A percentile compares a stretch with the other conserved stretches of the same genome.
Conservation (phyloP, 164 flowering plant species). For the Sextonia rubra region DNA sequence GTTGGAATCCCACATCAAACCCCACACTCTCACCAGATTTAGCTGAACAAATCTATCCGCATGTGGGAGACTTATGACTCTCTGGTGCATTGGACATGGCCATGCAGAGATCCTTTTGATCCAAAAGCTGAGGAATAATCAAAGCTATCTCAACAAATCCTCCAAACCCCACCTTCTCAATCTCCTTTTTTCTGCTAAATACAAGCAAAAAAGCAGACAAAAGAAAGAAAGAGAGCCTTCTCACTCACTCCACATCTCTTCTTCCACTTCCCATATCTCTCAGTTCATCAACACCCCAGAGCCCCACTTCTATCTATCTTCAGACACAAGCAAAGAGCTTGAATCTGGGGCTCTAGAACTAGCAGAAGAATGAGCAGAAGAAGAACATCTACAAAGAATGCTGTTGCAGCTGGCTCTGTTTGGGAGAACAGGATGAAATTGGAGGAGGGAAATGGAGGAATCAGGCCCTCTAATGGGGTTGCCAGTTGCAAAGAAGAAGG, state of each 20-base stretch:
- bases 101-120: slow-evolving; percentile 9
- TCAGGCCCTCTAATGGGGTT: slow-evolving; percentile 58
- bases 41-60: background rate
- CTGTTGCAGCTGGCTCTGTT: slow-evolving; percentile 59
- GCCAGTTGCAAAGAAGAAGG: slow-evolving; percentile 9
- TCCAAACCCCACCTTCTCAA: background rate
- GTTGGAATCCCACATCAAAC: too few relatives aligned
- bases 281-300: background rate
- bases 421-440: slow-evolving; percentile 80
- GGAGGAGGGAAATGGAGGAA: slow-evolving; percentile 71
- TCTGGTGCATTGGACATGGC: background rate
- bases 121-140: slow-evolving; percentile 6
- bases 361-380: slow-evolving; percentile 5
- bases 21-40: background rate
- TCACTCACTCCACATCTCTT: background rate
- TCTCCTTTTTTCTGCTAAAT: background rate
- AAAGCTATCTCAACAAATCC: background rate
- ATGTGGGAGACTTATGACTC: slow-evolving; percentile 5
- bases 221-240: background rate
- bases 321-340: background rate
- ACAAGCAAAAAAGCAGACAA: background rate
- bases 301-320: background rate
- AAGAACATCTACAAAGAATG: slow-evolving; percentile 15
- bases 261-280: background rate
- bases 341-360: too few relatives aligned